Percentiles rank a stretch among this genome's conserved stretches.
These are phyloP conservation scores for Mycosphaerella sp. DNA, from an alignment of 2,329 filamentous ascomycete species.

Conservation along the genomic window DNA sequence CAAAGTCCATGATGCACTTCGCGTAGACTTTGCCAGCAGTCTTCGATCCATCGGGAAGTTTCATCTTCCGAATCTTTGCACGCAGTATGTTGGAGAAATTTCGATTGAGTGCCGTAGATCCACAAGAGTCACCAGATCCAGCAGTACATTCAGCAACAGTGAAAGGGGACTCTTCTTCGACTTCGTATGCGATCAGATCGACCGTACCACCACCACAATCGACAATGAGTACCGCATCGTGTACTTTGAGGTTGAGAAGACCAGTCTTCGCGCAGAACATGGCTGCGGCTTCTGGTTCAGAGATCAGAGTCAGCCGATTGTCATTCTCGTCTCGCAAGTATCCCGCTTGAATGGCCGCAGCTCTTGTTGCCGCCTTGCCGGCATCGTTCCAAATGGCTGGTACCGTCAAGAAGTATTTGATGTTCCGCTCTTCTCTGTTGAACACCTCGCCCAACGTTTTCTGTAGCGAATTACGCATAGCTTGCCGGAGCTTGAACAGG, in stretches of 20 bases:
- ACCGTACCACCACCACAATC: constrained; percentile 98
- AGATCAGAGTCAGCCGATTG: constrained; percentile 88
- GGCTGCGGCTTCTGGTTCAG: constrained; percentile 92
- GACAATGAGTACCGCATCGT: constrained; percentile 95
- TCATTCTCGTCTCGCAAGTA: constrained; percentile 97
- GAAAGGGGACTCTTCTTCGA: constrained; percentile 95
- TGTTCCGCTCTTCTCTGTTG: constrained; percentile 95
- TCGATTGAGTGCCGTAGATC: constrained; percentile 94
- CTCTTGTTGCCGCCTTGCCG: constrained; percentile 91
- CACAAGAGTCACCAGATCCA: constrained; percentile 94
- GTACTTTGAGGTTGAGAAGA: constrained; percentile 91
- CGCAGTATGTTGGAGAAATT: constrained; percentile 98
- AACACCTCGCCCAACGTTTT: constrained; percentile 98
- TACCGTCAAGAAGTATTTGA: constrained; percentile 96
- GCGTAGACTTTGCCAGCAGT: constrained; percentile 97
- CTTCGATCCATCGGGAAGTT: constrained; percentile 91
- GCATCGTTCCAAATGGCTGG: constrained; percentile 99
- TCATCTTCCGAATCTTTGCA: constrained; percentile 99
- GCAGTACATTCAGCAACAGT: constrained; percentile 96
- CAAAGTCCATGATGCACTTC: constrained; percentile 99
- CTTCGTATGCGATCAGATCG: constrained; percentile 97
- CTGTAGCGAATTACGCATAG: constrained; percentile 90
- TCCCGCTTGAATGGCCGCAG: constrained; percentile 92
- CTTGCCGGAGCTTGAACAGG: constrained; percentile 94
- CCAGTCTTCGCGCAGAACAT: constrained; percentile 98